Evolutionary conservation across 345 rosid genomes (phyloP).

Genomic region (Pelargonium nanum): DNA sequence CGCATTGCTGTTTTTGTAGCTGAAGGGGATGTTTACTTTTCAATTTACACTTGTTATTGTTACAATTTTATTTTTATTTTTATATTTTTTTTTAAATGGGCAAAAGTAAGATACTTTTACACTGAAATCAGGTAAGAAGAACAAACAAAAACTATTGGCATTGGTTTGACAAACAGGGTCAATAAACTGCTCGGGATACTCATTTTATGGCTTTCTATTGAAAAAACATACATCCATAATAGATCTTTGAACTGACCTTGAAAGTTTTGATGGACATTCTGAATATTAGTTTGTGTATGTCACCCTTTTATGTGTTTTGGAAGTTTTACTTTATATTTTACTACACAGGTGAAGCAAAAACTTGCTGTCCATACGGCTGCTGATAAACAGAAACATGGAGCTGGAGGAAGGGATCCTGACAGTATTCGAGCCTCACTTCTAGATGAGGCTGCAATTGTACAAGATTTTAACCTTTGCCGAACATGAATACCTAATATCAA

Average conservation of each 20-base stretch:
- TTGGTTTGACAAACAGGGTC: neutral
- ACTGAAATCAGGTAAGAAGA: neutral
- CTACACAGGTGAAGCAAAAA: slow-evolving; percentile 67
- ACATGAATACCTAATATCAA: slow-evolving; percentile 7
- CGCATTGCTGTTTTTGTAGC: neutral
- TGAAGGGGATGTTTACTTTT: neutral
- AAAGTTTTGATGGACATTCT: no score
- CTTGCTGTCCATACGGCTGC: slow-evolving; percentile 33
- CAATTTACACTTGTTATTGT: neutral
- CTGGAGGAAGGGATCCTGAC: slow-evolving; percentile 56
- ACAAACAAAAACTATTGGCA: neutral
- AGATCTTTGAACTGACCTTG: neutral
- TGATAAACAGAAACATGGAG: slow-evolving; percentile 68
- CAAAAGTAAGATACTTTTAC: no score
- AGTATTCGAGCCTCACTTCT: slow-evolving; percentile 63
- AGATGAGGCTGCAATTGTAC: slow-evolving; percentile 84
- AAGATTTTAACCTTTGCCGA: slow-evolving; percentile 17
- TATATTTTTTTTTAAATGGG: no score
- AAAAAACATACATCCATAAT: neutral
- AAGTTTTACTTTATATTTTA: slow-evolving; percentile 10
- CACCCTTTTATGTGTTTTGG: neutral
- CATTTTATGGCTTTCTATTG: neutral
- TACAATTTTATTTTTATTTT: no score
- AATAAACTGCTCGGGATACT: neutral
- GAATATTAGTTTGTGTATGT: neutral